These are phyloP conservation scores for Schizopora paradoxa DNA, from an alignment of 1,284 basidiomycete genomes.

Conservation along the genomic window DNA sequence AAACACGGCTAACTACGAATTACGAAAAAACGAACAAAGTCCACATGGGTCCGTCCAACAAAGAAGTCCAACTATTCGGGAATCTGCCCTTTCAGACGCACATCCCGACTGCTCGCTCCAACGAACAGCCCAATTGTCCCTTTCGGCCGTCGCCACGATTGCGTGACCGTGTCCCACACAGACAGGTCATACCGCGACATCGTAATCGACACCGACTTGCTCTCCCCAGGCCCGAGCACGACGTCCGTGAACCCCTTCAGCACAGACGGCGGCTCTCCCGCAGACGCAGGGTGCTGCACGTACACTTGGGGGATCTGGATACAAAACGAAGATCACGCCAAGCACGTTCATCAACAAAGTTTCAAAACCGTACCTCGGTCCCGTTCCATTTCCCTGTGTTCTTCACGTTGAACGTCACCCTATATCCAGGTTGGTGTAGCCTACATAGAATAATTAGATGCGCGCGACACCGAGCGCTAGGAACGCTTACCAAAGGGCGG, in stretches of 20 bases:
- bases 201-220: constrained; percentile 31
- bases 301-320: constrained; percentile 41
- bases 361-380: constrained; percentile 32
- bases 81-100: constrained; percentile 27
- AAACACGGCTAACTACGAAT: no score
- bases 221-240: constrained; percentile 33
- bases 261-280: constrained; percentile 38
- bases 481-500: constrained; percentile 16
- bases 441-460: constrained; percentile 5
- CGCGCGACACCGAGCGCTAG: background rate
- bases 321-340: constrained; percentile 2
- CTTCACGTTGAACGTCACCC: constrained; percentile 26
- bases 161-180: constrained; percentile 41
- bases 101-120: constrained; percentile 51
- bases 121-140: constrained; percentile 41
- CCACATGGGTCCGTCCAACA: no score
- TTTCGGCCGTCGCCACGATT: constrained; percentile 47
- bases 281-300: constrained; percentile 34
- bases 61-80: constrained; percentile 18
- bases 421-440: constrained; percentile 26
- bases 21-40: no score
- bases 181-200: constrained; percentile 41
- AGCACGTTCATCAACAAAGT: constrained; percentile 27
- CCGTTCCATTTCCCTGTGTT: constrained; percentile 29
- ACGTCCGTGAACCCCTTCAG: constrained; percentile 43